Percentiles rank a stretch among this genome's conserved stretches.
Conservation (phyloP, 129 eudicot genomes). For the Chrysanthemum seticuspe region DNA sequence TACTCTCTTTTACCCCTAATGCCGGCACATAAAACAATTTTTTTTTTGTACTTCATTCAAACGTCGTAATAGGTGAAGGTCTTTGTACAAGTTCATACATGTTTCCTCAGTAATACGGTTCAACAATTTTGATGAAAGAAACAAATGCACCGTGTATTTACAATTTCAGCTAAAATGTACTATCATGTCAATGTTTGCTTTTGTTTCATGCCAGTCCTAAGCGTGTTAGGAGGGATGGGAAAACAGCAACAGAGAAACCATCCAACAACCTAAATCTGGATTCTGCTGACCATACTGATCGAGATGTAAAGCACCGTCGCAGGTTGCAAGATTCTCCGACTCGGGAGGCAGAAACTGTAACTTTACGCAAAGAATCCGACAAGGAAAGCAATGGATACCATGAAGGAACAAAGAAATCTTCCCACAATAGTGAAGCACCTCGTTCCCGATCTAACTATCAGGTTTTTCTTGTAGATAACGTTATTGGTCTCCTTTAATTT, state of each 20-base stretch:
- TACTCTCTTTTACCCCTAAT: not conserved
- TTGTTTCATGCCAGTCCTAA: constrained; percentile 51
- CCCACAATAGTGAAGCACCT: constrained; percentile 40
- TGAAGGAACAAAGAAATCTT: constrained; percentile 49
- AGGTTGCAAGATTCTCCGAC: constrained; percentile 53
- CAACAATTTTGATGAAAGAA: not conserved
- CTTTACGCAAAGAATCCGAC: constrained; percentile 40
- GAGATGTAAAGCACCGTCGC: constrained; percentile 48
- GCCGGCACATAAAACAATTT: no score
- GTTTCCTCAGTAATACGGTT: not conserved
- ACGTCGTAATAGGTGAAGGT: constrained; percentile 1
- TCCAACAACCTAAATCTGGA: constrained; percentile 30
- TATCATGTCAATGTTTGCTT: no score
- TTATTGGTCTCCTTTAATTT: constrained; percentile 2
- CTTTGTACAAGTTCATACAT: not conserved
- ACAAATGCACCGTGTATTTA: not conserved
- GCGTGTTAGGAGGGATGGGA: constrained; percentile 66
- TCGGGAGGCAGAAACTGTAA: constrained; percentile 43
- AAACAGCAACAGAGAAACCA: constrained; percentile 50
- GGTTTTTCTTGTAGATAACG: constrained; percentile 37
- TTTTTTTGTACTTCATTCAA: not conserved
- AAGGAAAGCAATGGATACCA: constrained; percentile 36
- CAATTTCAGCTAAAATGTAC: not conserved
- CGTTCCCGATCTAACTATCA: constrained; percentile 56
- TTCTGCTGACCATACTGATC: constrained; percentile 39